These are phyloP conservation scores for Phylloporus arenicola DNA, from an alignment of 768 basidiomycete species.

Conservation along the genomic window DNA sequence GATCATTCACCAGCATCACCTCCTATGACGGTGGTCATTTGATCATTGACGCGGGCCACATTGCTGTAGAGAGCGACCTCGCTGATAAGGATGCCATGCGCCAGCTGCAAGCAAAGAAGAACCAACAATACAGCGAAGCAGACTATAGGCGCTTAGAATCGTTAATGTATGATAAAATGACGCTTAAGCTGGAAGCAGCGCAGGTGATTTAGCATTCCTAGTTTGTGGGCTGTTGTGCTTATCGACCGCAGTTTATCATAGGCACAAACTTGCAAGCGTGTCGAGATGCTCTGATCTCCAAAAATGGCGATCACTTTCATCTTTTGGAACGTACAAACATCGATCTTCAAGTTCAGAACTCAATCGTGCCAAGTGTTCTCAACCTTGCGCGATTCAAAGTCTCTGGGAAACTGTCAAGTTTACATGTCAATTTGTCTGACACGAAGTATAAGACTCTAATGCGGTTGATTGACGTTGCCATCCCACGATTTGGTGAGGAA, in stretches of 20 bases:
- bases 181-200: slow-evolving; percentile 76
- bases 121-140: slow-evolving; percentile 77
- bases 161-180: slow-evolving; percentile 92
- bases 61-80: slow-evolving; percentile 85
- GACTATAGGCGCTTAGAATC: slow-evolving; percentile 84
- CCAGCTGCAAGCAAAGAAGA: slow-evolving; percentile 75
- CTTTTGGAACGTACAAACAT: slow-evolving; percentile 90
- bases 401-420: slow-evolving; percentile 77
- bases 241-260: slow-evolving; percentile 66
- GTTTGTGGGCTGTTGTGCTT: slow-evolving; percentile 2
- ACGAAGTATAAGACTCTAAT: slow-evolving; percentile 88
- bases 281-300: slow-evolving; percentile 65
- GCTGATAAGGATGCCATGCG: slow-evolving; percentile 78
- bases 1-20: slow-evolving; percentile 53
- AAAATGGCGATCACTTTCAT: slow-evolving; percentile 61
- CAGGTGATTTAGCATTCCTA: slow-evolving; percentile 52
- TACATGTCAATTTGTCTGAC: slow-evolving; percentile 88
- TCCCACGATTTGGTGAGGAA: slow-evolving; percentile 72
- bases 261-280: slow-evolving; percentile 81
- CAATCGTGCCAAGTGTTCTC: slow-evolving; percentile 80
- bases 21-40: slow-evolving; percentile 76
- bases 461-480: slow-evolving; percentile 84
- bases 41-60: slow-evolving; percentile 94
- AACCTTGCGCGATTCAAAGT: slow-evolving; percentile 87
- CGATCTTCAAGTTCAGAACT: slow-evolving; percentile 83